Conservation (phyloP, 225 moss, liverwort and hornwort species). For the Polytrichum commune region DNA sequence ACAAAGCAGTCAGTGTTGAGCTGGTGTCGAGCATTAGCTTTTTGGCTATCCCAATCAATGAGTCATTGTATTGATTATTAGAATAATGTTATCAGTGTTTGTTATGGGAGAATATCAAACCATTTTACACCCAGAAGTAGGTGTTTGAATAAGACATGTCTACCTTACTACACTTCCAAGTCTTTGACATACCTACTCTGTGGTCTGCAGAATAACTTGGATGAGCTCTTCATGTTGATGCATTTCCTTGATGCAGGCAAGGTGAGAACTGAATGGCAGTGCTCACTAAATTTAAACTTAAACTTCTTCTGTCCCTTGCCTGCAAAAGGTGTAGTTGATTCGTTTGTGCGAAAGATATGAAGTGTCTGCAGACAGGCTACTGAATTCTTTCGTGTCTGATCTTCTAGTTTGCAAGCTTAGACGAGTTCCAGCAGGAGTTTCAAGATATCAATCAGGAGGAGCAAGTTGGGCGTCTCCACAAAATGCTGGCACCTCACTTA, state of each 20-base stretch:
- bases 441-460: slow-evolving; percentile 54
- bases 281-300: not conserved
- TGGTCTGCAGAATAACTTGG: slow-evolving; percentile 38
- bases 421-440: slow-evolving; percentile 55
- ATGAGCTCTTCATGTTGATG: slow-evolving; percentile 50
- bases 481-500: slow-evolving; percentile 35
- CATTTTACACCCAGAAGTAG: no score
- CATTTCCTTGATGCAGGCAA: slow-evolving; percentile 48
- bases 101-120: no score
- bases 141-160: no score
- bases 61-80: no score
- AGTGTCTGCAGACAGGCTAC: not conserved
- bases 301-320: not conserved
- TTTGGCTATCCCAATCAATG: no score
- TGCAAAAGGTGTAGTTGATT: no score
- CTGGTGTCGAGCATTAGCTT: no score
- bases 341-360: no score
- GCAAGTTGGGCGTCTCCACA: slow-evolving; percentile 43
- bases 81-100: no score
- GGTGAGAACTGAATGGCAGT: slow-evolving; percentile 16
- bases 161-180: no score
- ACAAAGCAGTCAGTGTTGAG: not conserved
- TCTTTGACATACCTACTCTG: not conserved
- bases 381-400: not conserved
- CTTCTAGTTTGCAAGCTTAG: slow-evolving; percentile 41